Evolutionary conservation across 169 alveolate species (phyloP), one percentile per base, ranked within the genome.

Genomic region (Cryptosporidium meleagridis): DNA sequence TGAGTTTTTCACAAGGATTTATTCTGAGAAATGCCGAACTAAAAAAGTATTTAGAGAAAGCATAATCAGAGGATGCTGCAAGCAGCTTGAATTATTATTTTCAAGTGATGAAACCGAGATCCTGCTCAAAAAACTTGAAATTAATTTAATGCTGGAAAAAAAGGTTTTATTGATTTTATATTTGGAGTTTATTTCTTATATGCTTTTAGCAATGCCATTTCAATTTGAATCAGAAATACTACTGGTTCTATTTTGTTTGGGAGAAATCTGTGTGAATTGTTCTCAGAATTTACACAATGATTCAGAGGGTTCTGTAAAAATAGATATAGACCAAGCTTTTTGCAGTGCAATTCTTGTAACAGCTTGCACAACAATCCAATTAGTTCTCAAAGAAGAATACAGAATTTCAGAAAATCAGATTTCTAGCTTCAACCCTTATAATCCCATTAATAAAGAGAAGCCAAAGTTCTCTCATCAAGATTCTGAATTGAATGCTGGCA

Each of bases 201-300:
- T 80, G 5, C n/a, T 80, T 44, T 44, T 80, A 52, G 75, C 80
- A 62, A 33, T 65, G 52, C 89, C 89, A 61, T 80, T 41, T 67
- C 16, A 41, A 45, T 80, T 37, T 80, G 89, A 80, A 65, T 80
- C 89, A 10, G 89, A 80, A 41, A 44, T 80, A 21, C 55, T 80
- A 41, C 26, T 80, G 23, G 29, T 80, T 18, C 29, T 80, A 3
- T 80, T 31, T 44, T 59, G 23, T 45, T 41, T 80, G 89, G 89
- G 89, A 29, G 89, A 80, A 80, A 80, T 80, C 6, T 80, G 89
- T 26, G 75, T 80, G 6, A 31, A 16, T 26, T 80, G 89, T 26
- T 62, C 89, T 61, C 89, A 62, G 62, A 41, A 41, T 35, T 44
- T 61, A 51, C 16, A 48, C 8, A n/a, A 61, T 44, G 48, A 45